A percentile compares a stretch with the other conserved stretches of the same genome.
phyloP scores from a whole-genome alignment of 352 stramenopile genomes.

The Aphanomyces invadans region DNA sequence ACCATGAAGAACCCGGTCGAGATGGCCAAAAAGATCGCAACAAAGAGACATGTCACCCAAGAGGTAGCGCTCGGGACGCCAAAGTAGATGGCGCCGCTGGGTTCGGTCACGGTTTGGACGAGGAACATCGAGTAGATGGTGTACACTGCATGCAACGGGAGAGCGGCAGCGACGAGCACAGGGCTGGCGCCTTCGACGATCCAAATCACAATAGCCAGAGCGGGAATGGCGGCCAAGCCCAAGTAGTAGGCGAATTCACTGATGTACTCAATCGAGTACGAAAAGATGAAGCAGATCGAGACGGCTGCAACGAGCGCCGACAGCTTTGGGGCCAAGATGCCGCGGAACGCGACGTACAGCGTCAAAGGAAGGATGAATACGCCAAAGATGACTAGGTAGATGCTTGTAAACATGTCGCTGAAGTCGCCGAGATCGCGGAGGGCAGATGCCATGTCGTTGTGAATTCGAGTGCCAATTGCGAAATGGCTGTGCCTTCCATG shows the following conservation, averaged over 20 bases:
- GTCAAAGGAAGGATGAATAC: background rate
- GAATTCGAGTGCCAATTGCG: background rate
- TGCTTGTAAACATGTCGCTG: background rate
- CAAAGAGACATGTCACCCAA: background rate
- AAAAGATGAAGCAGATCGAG: conserved; percentile 12
- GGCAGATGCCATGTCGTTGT: background rate
- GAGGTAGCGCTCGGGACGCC: background rate
- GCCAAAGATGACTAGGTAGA: conserved; percentile 2
- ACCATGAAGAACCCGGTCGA: conserved; percentile 7
- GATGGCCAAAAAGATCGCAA: conserved; percentile 4
- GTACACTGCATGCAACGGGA: background rate
- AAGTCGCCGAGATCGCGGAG: background rate
- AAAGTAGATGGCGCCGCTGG: conserved; percentile 1
- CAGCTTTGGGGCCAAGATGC: background rate
- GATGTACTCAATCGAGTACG: conserved; percentile 2
- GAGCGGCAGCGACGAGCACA: background rate
- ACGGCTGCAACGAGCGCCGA: background rate
- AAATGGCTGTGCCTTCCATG: background rate
- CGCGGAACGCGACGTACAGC: conserved; percentile 1
- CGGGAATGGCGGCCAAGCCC: background rate
- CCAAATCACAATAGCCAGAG: background rate
- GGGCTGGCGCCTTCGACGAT: background rate
- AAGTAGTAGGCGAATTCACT: background rate
- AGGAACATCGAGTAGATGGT: conserved; percentile 8
- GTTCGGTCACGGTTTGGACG: conserved; percentile 8